phyloP scores from a whole-genome alignment of 495 filamentous ascomycete species.

The Evansstolkia leycettana region DNA sequence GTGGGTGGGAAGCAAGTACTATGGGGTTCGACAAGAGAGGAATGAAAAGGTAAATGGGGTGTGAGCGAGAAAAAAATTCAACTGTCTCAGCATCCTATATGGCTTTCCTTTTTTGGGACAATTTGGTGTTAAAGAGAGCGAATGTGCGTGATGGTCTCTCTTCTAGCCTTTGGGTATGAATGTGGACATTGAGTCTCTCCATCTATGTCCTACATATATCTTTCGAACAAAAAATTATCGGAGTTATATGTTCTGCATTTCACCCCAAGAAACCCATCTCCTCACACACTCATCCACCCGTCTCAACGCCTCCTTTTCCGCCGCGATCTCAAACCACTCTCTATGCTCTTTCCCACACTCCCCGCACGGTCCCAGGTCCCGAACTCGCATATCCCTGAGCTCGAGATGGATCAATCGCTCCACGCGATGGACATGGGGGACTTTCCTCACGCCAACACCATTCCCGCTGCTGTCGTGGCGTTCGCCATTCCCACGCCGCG shows the following conservation, averaged over 20 bases:
- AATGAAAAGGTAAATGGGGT: not conserved
- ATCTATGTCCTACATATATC: too few relatives aligned
- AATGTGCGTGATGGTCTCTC: too few relatives aligned
- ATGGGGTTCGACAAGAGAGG: not conserved
- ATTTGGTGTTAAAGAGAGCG: too few relatives aligned
- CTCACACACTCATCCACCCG: slow-evolving; percentile 74
- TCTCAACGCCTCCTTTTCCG: slow-evolving; percentile 53
- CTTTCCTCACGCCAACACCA: slow-evolving; percentile 41
- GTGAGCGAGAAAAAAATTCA: not conserved
- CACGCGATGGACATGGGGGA: slow-evolving; percentile 78
- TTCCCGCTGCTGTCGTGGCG: slow-evolving; percentile 1
- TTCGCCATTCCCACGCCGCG: slow-evolving; percentile 3
- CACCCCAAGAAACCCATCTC: slow-evolving; percentile 74
- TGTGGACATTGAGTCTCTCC: too few relatives aligned
- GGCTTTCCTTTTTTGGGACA: too few relatives aligned
- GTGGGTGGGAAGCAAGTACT: not conserved
- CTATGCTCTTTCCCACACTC: slow-evolving; percentile 79
- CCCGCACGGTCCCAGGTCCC: slow-evolving; percentile 57
- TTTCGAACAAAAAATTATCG: too few relatives aligned
- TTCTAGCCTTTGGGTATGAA: too few relatives aligned
- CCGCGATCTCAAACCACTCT: slow-evolving; percentile 94
- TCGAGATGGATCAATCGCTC: slow-evolving; percentile 88
- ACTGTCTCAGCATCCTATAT: too few relatives aligned
- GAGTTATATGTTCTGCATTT: too few relatives aligned
- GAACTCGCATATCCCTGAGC: slow-evolving; percentile 54